A percentile compares a stretch with the other conserved stretches of the same genome.
These are phyloP conservation scores for Endocarpon pusillum DNA, from an alignment of 495 filamentous ascomycete genomes.

Conservation along the genomic window DNA sequence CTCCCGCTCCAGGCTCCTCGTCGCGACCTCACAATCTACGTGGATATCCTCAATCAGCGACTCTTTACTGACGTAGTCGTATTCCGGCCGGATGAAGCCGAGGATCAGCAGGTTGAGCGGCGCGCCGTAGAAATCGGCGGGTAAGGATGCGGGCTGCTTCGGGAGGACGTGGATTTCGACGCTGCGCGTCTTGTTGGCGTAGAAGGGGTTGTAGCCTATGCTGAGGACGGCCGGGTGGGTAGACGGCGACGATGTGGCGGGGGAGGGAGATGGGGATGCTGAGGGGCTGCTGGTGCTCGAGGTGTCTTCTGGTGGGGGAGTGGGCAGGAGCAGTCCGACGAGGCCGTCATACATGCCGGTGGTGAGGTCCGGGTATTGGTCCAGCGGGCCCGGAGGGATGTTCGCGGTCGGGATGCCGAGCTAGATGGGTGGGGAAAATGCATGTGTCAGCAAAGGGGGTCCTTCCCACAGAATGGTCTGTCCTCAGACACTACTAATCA, in stretches of 20 bases:
- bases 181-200: slow-evolving; percentile 65
- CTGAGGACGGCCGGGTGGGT: slow-evolving; percentile 69
- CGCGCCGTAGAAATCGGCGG: slow-evolving; percentile 66
- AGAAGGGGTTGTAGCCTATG: slow-evolving; percentile 92
- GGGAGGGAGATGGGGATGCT: slow-evolving; percentile 1
- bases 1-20: slow-evolving; percentile 48
- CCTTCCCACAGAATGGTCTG: too few species aligned
- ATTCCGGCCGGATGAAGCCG: slow-evolving; percentile 79
- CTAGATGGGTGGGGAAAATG: slow-evolving; percentile 18
- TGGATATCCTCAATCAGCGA: slow-evolving; percentile 74
- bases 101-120: slow-evolving; percentile 62
- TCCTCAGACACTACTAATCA: neutral
- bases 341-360: slow-evolving; percentile 89
- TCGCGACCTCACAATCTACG: slow-evolving; percentile 71
- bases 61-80: slow-evolving; percentile 71
- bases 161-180: slow-evolving; percentile 90
- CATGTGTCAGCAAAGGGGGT: too few species aligned
- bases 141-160: slow-evolving; percentile 30
- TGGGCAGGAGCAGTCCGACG: slow-evolving; percentile 54
- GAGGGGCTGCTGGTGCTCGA: too few species aligned
- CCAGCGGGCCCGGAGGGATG: slow-evolving; percentile 64
- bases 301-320: too few species aligned
- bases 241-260: slow-evolving; percentile 1
- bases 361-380: slow-evolving; percentile 50
- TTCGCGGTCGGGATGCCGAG: slow-evolving; percentile 96